Base-by-base conservation (phyloP, 2,329 filamentous ascomycete genomes). In the Raffaelea ambrosiae region DNA sequence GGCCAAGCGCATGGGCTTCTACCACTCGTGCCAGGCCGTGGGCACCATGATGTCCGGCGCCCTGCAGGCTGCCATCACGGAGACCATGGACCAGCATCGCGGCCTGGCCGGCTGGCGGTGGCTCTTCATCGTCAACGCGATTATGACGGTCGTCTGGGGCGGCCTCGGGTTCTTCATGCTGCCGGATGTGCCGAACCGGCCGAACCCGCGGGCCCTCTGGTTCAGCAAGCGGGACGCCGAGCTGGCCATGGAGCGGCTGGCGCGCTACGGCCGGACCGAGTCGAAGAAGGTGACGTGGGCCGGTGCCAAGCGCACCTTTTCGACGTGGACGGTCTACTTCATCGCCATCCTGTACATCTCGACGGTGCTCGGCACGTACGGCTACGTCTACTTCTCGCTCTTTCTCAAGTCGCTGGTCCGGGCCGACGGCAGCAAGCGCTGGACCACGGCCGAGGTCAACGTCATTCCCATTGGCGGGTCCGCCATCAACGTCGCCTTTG, bases 101-200 rank as follows among this genome's bases (percentile, higher is more conserved):
- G 73, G 73, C 0, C 63, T 75, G 61, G 71, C 0, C 3, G 40
- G 40, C 22, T 41, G 40, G 40, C 40, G 54, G 22, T 73, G 69
- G 73, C 60, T 78, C 0, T 81, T 79, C 45, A 68, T 79, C 21
- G 75, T 80, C 40, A 76, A 79, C 50, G 10, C 71, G 2, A 63
- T 76, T 22, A 79, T 78, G 59, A 76, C 72, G 1, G 63, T 79
- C 3, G 68, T 70, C 0, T 68, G 77, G 10, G 73, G 74, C 0
- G 46, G 73, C 2, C 64, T 71, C 2, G 76, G 76, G 0, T 76
- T 71, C 53, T 57, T 77, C 38, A 68, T 78, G 26, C 52, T 66
- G 22, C 69, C 69, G 1, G 68, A 68, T 16, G 62, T 70, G 10
- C 68, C 69, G 0, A 67, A 66, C 33, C 60, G 57, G 3, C 63